These are phyloP conservation scores for Axilococcus clingmanii DNA, from an alignment of 139 green algal species.

Conservation along the genomic window DNA sequence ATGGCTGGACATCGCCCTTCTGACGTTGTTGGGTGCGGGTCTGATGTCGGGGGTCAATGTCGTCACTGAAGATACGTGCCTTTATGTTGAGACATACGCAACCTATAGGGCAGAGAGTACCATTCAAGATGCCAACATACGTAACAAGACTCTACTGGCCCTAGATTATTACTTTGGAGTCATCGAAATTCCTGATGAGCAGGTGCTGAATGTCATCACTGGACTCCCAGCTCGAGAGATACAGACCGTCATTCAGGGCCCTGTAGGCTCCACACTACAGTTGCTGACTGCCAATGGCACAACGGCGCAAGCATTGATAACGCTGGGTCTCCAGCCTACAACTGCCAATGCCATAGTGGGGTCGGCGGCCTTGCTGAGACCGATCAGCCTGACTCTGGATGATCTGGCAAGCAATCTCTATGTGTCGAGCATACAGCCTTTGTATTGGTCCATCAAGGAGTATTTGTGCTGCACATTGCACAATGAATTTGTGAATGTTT, in stretches of 20 bases:
- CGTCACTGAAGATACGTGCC: constrained; percentile 5
- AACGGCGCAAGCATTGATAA: neutral
- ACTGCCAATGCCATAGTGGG: too few relatives aligned
- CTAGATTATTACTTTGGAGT: constrained; percentile 18
- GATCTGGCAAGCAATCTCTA: too few relatives aligned
- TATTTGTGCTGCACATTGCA: constrained; percentile 13
- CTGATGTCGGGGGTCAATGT: constrained; percentile 12
- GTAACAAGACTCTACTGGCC: neutral
- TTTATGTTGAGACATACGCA: constrained; percentile 14
- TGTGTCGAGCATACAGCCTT: neutral
- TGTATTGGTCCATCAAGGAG: neutral
- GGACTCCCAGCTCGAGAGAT: neutral
- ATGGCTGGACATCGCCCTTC: constrained; percentile 16
- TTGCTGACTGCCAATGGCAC: neutral
- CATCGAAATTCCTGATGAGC: neutral
- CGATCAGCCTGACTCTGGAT: neutral
- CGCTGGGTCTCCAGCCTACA: too few relatives aligned
- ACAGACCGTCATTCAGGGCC: neutral
- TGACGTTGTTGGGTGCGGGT: constrained; percentile 28
- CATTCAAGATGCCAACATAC: neutral
- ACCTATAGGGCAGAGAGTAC: constrained; percentile 2
- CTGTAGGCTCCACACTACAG: neutral
- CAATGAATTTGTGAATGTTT: neutral
- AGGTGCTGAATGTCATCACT: constrained; percentile 4
- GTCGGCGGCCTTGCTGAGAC: too few relatives aligned